phyloP scores from a whole-genome alignment of 768 basidiomycete genomes.

The Xerocomellus dryophilus region DNA sequence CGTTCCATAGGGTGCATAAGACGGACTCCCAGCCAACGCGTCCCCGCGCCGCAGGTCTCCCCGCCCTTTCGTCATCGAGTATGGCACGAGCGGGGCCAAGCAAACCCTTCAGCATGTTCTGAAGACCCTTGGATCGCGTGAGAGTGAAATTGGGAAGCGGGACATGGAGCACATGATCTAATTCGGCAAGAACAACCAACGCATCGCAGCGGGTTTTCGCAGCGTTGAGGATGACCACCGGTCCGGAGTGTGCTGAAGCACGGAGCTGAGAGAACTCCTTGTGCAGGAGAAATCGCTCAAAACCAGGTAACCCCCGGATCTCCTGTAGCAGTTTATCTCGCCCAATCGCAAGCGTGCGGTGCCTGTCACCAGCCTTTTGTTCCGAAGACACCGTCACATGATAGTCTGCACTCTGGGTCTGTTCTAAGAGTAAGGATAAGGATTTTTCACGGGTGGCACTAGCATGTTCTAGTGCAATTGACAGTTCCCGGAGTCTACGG shows the following conservation, averaged over 20 bases:
- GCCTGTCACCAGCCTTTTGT: neutral
- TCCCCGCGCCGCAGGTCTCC: neutral
- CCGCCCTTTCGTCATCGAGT: neutral
- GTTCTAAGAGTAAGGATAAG: neutral
- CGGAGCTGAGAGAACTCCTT: neutral
- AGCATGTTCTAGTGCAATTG: neutral
- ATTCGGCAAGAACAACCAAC: neutral
- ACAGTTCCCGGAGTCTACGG: neutral
- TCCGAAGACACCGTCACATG: neutral
- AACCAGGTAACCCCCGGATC: constrained; percentile 1
- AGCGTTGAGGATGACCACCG: neutral
- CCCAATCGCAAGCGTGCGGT: constrained; percentile 3
- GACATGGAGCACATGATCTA: neutral
- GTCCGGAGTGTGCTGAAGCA: neutral
- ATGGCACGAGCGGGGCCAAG: neutral
- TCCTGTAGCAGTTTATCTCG: neutral
- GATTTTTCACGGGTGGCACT: neutral
- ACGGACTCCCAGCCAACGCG: neutral
- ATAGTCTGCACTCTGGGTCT: neutral
- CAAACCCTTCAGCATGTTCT: neutral
- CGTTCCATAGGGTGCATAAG: constrained; percentile 7
- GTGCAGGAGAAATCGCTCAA: constrained; percentile 5
- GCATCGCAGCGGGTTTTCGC: constrained; percentile 33
- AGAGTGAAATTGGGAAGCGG: neutral
- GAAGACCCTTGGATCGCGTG: neutral